Conservation (phyloP, 345 rosid genomes). For the Pistacia atlantica region DNA sequence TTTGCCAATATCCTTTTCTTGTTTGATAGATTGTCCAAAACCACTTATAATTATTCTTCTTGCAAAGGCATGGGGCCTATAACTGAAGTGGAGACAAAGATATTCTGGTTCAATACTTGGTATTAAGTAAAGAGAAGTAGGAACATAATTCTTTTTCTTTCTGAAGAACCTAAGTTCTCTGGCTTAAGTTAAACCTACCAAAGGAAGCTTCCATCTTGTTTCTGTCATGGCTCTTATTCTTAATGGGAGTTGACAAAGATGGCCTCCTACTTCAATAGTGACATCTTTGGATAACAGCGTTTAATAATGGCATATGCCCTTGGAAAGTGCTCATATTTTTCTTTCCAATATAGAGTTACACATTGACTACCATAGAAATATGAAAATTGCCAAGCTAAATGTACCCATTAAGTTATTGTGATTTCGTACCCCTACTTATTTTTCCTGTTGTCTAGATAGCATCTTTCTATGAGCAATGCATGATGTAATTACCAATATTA, state of each 20-base stretch:
- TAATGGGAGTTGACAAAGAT: background rate
- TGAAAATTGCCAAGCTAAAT: background rate
- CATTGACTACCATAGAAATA: background rate
- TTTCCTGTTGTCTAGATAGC: background rate
- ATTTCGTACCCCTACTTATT: too few species aligned
- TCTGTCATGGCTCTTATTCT: background rate
- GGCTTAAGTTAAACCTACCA: background rate
- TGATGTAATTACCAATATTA: too few species aligned
- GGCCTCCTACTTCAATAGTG: background rate
- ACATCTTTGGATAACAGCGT: background rate
- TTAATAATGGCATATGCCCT: background rate
- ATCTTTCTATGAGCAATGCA: too few species aligned
- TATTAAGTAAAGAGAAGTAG: background rate
- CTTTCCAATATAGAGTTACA: background rate
- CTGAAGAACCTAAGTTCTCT: background rate
- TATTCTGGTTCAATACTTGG: constrained; percentile 1
- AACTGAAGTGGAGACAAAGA: background rate
- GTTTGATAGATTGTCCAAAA: background rate
- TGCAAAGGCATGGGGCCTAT: too few species aligned
- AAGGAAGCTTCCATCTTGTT: constrained; percentile 5
- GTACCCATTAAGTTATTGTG: background rate
- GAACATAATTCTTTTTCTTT: background rate
- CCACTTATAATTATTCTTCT: too few species aligned
- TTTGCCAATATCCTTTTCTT: background rate
- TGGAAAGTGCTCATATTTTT: background rate